A percentile compares a stretch with the other conserved stretches of the same genome.
Conservation (phyloP, 179 eudicot species). For the Vitellaria paradoxa region DNA sequence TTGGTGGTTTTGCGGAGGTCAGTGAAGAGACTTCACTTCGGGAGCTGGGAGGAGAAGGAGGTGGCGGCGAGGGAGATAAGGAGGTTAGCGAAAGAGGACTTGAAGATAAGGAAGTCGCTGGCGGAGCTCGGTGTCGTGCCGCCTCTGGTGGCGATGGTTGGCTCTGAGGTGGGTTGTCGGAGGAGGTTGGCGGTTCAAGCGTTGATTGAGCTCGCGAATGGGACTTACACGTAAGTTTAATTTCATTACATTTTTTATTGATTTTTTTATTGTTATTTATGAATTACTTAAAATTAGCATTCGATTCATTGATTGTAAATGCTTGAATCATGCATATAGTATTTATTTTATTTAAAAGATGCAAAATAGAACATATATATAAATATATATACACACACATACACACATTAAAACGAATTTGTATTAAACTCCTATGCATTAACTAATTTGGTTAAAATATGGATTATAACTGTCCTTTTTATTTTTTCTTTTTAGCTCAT, state of each 20-base stretch:
- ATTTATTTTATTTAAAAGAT: no score
- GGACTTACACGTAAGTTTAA: constrained; percentile 64
- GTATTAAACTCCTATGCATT: no score
- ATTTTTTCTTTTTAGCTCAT: no score
- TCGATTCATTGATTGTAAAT: not conserved
- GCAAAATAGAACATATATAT: no score
- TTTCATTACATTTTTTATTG: not conserved
- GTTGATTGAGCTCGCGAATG: constrained; percentile 55
- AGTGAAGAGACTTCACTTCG: constrained; percentile 71
- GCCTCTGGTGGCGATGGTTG: constrained; percentile 69
- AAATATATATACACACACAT: no score
- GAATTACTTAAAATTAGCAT: not conserved
- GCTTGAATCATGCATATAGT: no score
- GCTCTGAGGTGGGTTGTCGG: constrained; percentile 31
- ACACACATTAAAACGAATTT: no score
- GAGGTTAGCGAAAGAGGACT: constrained; percentile 37
- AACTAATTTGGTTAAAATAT: no score
- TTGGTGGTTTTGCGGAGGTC: constrained; percentile 42
- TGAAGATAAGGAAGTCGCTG: constrained; percentile 37
- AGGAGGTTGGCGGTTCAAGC: constrained; percentile 48
- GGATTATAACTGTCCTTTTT: no score
- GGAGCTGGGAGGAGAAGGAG: constrained; percentile 65
- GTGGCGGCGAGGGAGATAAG: constrained; percentile 50
- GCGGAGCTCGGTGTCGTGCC: constrained; percentile 79
- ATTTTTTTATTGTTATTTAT: not conserved